Evolutionary conservation across 2,329 filamentous ascomycete species (phyloP).

Genomic region (Fusarium metavorans): DNA sequence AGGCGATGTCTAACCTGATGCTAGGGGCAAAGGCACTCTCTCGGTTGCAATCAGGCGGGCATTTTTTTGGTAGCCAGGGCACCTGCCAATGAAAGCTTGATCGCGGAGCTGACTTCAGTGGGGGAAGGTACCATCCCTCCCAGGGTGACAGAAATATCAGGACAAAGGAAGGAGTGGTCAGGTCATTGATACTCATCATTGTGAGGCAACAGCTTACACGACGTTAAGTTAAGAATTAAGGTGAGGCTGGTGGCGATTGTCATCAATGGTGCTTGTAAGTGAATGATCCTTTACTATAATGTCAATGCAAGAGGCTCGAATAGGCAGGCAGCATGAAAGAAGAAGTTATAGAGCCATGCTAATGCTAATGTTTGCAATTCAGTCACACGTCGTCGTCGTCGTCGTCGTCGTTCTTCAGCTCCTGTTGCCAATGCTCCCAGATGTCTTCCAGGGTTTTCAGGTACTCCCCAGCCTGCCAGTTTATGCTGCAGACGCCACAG

Average conservation of each 20-base stretch:
- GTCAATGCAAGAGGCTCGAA: neutral
- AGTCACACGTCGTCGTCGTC: neutral
- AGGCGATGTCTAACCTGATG: neutral
- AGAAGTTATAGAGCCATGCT: neutral
- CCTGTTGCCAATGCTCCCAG: neutral
- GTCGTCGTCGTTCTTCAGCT: neutral
- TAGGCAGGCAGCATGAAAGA: neutral
- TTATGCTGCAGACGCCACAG: conserved; percentile 7
- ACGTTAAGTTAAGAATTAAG: neutral
- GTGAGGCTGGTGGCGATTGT: conserved; percentile 10
- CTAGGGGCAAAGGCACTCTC: conserved; percentile 16
- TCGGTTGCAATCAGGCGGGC: conserved; percentile 40
- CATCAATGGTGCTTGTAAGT: neutral
- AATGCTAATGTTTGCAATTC: neutral
- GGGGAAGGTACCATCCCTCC: conserved; percentile 20
- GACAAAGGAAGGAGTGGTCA: neutral
- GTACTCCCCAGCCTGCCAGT: conserved; percentile 3
- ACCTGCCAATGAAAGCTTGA: conserved; percentile 28
- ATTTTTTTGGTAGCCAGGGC: conserved; percentile 39
- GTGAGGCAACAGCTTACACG: neutral
- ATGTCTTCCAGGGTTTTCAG: neutral
- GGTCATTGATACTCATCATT: neutral
- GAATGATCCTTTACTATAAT: neutral
- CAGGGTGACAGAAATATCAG: conserved; percentile 1
- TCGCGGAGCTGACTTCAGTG: conserved; percentile 18